Evolutionary conservation across 164 flowering plant species (phyloP).

Genomic region (Dillenia turbinata): DNA sequence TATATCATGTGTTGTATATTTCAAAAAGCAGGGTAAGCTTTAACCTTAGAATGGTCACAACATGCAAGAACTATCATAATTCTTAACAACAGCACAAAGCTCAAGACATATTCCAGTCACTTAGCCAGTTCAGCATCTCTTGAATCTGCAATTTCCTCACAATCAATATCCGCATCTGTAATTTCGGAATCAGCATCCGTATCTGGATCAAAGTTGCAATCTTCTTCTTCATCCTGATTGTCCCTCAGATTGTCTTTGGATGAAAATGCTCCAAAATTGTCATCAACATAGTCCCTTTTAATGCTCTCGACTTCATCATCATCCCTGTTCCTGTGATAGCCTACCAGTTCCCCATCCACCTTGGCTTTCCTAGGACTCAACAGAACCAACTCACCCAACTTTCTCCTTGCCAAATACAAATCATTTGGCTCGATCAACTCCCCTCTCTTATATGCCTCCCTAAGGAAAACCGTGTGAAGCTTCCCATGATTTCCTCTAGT

Average conservation of each 20-base stretch:
- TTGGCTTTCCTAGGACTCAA: conserved; percentile 64
- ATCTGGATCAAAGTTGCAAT: conserved; percentile 15
- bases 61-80: no score
- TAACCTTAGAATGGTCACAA: no score
- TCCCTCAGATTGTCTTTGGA: conserved; percentile 14
- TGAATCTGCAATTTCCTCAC: conserved; percentile 12
- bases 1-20: no score
- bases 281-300: conserved; percentile 22
- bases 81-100: no score
- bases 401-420: conserved; percentile 84
- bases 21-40: no score
- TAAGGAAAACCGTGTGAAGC: conserved; percentile 87
- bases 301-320: conserved; percentile 27
- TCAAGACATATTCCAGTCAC: no score
- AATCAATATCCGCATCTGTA: conserved; percentile 12
- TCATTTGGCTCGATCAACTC: conserved; percentile 80
- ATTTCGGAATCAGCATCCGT: conserved; percentile 6
- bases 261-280: conserved; percentile 15
- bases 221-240: conserved; percentile 17
- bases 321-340: conserved; percentile 35
- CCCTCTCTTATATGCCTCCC: conserved; percentile 84
- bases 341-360: conserved; percentile 46
- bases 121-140: conserved; percentile 5
- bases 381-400: conserved; percentile 60
- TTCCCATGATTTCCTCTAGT: conserved; percentile 94